phyloP scores from a whole-genome alignment of 1,284 basidiomycete species.

The Apiotrichum siamense region DNA sequence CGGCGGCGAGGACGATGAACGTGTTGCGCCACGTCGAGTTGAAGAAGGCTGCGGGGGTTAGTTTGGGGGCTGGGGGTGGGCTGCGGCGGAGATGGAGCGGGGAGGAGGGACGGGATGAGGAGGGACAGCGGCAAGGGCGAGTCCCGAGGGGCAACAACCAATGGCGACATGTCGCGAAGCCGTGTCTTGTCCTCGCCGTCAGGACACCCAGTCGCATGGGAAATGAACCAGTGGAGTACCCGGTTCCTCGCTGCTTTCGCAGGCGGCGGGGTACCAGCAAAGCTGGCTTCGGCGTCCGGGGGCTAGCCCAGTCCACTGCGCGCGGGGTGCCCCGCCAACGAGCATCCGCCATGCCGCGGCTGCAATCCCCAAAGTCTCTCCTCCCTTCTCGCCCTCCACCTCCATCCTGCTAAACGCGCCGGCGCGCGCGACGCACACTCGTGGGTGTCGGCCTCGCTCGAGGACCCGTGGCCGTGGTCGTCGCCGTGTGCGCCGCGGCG shows the following conservation, averaged over 20 bases:
- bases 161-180: too few relatives aligned
- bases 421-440: slow-evolving; percentile 24
- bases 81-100: neutral
- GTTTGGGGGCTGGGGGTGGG: neutral
- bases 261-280: too few relatives aligned
- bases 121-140: neutral
- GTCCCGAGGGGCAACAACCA: too few relatives aligned
- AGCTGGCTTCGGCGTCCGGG: too few relatives aligned
- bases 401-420: neutral
- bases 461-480: slow-evolving; percentile 3
- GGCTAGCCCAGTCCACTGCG: too few relatives aligned
- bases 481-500: slow-evolving; percentile 20
- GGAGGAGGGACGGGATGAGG: neutral
- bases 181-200: too few relatives aligned
- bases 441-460: slow-evolving; percentile 21
- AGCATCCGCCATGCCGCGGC: too few relatives aligned
- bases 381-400: neutral
- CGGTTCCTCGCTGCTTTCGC: too few relatives aligned
- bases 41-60: slow-evolving; percentile 41
- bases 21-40: slow-evolving; percentile 41
- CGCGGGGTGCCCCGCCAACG: too few relatives aligned
- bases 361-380: neutral
- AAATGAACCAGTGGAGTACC: too few relatives aligned
- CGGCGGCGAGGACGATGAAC: slow-evolving; percentile 22
- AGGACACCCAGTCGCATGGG: too few relatives aligned